These are phyloP conservation scores for Arxiozyma bovina DNA, from an alignment of 1,139 yeast genomes.

Conservation along the genomic window DNA sequence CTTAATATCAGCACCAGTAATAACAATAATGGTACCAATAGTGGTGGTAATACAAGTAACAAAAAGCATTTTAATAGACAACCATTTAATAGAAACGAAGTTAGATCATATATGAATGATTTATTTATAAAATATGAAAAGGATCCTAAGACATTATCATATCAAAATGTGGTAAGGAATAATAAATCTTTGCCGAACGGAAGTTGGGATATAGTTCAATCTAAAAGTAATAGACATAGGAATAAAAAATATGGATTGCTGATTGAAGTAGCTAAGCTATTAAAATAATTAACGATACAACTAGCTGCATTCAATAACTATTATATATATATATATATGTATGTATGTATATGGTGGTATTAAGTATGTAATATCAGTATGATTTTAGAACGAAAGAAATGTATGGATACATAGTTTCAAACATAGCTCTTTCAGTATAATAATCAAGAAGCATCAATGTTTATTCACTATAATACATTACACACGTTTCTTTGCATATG, in stretches of 20 bases:
- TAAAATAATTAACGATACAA: constrained; percentile 10
- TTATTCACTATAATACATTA: too few relatives aligned
- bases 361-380: too few relatives aligned
- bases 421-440: too few relatives aligned
- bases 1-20: background rate
- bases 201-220: constrained; percentile 28
- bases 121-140: constrained; percentile 15
- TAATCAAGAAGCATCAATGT: background rate
- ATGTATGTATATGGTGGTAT: background rate
- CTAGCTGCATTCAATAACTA: background rate
- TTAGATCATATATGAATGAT: constrained; percentile 17
- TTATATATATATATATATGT: background rate
- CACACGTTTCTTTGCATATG: too few relatives aligned
- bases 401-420: background rate
- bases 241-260: constrained; percentile 26
- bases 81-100: constrained; percentile 26
- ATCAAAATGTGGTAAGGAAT: background rate
- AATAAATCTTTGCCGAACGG: constrained; percentile 9
- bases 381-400: background rate
- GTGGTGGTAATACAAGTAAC: background rate
- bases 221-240: constrained; percentile 16
- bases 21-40: background rate
- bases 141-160: constrained; percentile 3
- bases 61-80: constrained; percentile 10
- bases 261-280: constrained; percentile 22